Evolutionary conservation across 2,329 filamentous ascomycete genomes (phyloP), one percentile per base, ranked within the genome.

Genomic region (Emergomyces orientalis): DNA sequence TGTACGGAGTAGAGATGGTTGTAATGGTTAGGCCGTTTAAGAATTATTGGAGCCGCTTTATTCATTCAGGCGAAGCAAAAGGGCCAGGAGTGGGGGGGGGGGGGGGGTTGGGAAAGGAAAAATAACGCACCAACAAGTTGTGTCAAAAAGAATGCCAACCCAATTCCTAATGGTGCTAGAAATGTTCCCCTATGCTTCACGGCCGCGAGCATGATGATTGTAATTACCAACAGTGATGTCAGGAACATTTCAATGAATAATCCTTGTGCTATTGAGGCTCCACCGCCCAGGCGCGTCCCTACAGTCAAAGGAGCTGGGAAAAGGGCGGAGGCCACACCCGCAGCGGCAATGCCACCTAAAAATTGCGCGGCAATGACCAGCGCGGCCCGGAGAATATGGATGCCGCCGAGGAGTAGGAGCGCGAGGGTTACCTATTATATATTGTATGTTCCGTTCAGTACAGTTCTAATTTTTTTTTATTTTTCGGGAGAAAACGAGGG

Each of bases 151-250:
- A 91, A 80, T 0, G 87, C 79, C 1, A 90, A 74, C 0, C 89
- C 89, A 67, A 91, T 89, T 14, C 86, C 87, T 3, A 91, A 76
- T 0, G 88, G 88, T 0, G 88, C 88, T 1, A 90, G 75, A 70
- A 82, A 89, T 0, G 88, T 91, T 2, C 84, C 84, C 54, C 86
- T 85, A 72, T 90, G 87, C 75, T 91, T 90, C 71, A 90, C 87
- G 3, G 85, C 84, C 0, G 87, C 87, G 54, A 90, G 79, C 82
- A 90, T 87, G 72, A 86, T 83, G 37, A 88, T 83, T 2, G 85
- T 82, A 61, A 88, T 78, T 8, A 88, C 81, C 11, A 89, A 77
- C 70, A 87, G 80, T 0, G 84, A 77, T 0, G 86, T 88, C 45
- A 88, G 77, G 68, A 88, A 86, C 76, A 86, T 82, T 72, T 88